Evolutionary conservation across 768 basidiomycete genomes (phyloP).

Genomic region (Phylloporus rhodoxanthus): DNA sequence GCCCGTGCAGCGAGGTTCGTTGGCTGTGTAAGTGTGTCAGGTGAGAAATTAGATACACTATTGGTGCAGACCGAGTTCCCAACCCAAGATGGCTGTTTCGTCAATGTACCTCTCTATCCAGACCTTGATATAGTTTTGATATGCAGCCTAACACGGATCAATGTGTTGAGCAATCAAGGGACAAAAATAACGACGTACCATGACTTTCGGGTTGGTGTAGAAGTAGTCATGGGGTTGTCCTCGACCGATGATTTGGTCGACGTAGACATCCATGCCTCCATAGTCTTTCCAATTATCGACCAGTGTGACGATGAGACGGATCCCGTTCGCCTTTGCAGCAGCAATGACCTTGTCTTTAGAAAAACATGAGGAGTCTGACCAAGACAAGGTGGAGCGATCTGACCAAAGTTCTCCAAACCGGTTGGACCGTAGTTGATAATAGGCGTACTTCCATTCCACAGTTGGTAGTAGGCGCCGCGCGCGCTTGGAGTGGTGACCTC

Average conservation of each 20-base stretch:
- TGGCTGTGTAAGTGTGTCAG: background rate
- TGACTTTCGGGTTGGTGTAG: background rate
- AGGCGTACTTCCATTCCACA: background rate
- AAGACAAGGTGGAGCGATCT: background rate
- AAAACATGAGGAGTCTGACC: background rate
- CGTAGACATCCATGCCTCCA: background rate
- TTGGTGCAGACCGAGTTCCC: background rate
- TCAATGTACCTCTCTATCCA: background rate
- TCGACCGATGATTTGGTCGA: background rate
- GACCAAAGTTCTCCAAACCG: background rate
- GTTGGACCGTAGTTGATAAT: background rate
- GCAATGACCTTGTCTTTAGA: background rate
- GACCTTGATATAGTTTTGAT: background rate
- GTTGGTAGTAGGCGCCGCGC: background rate
- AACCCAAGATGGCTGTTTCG: background rate
- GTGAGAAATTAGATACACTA: background rate
- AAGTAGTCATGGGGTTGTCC: background rate
- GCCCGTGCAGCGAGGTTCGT: background rate
- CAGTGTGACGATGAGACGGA: background rate
- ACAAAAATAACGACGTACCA: background rate
- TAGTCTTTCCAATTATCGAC: background rate
- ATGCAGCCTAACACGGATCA: background rate
- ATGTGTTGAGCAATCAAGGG: background rate
- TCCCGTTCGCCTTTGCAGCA: background rate
- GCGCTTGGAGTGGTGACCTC: background rate